Conservation (phyloP, 805 yeast species). For the Babjeviella inositovora region DNA sequence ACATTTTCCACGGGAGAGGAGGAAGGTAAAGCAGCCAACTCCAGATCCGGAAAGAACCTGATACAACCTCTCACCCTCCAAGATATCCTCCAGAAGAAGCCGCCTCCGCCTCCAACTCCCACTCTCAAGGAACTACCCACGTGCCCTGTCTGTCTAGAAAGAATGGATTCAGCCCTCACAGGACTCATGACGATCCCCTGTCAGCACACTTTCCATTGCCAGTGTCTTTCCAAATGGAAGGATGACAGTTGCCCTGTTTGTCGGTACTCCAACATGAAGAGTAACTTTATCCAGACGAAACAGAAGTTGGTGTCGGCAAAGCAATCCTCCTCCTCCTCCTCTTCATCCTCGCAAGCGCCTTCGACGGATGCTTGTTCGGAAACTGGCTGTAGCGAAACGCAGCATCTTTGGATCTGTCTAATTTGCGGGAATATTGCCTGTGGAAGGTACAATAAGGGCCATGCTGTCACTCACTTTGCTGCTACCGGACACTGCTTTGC, state of each 20-base stretch:
- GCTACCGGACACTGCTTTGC: slow-evolving; percentile 77
- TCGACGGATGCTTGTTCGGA: slow-evolving; percentile 1
- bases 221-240: slow-evolving; percentile 75
- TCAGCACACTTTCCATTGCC: slow-evolving; percentile 87
- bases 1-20: too few relatives aligned
- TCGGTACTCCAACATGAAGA: slow-evolving; percentile 38
- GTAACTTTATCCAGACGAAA: slow-evolving; percentile 12
- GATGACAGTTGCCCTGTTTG: slow-evolving; percentile 90
- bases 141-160: slow-evolving; percentile 84
- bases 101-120: slow-evolving; percentile 5
- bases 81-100: too few relatives aligned
- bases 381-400: slow-evolving; percentile 37
- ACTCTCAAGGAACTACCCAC: slow-evolving; percentile 57
- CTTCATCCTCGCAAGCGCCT: slow-evolving; percentile 5
- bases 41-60: not conserved
- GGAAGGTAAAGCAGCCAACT: slow-evolving; percentile 6
- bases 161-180: slow-evolving; percentile 68
- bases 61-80: too few relatives aligned
- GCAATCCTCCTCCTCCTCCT: slow-evolving; percentile 16
- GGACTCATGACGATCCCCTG: slow-evolving; percentile 83
- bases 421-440: slow-evolving; percentile 90
- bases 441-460: slow-evolving; percentile 74
- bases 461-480: slow-evolving; percentile 71
- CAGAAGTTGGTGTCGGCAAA: slow-evolving; percentile 14
- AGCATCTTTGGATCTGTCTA: slow-evolving; percentile 76